These are phyloP conservation scores for Tulasnella sp. DNA, from an alignment of 768 basidiomycete species.

Conservation along the genomic window DNA sequence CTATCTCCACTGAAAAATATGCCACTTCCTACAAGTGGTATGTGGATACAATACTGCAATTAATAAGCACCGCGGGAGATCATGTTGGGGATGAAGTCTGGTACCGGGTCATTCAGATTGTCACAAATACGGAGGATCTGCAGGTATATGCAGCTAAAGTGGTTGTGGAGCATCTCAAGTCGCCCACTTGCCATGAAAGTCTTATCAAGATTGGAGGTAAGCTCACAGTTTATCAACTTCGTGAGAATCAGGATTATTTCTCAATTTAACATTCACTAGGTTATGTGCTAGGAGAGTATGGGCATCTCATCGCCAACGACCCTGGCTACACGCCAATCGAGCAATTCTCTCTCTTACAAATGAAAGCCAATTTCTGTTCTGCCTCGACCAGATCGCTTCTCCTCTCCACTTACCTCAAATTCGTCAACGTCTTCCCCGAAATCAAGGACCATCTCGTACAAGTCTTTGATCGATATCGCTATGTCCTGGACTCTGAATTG, in stretches of 20 bases:
- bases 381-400: conserved; percentile 85
- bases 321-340: conserved; percentile 85
- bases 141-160: conserved; percentile 93
- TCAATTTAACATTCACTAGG: conserved; percentile 33
- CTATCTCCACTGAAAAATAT: conserved; percentile 97
- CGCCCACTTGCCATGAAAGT: conserved; percentile 79
- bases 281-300: conserved; percentile 96
- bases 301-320: conserved; percentile 93
- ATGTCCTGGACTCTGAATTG: conserved; percentile 90
- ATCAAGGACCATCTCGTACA: conserved; percentile 87
- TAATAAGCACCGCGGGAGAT: conserved; percentile 94
- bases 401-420: conserved; percentile 96
- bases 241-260: background rate
- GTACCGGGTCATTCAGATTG: conserved; percentile 98
- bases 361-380: conserved; percentile 88
- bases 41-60: conserved; percentile 90
- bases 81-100: conserved; percentile 99
- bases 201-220: conserved; percentile 90
- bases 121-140: conserved; percentile 95
- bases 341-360: conserved; percentile 84
- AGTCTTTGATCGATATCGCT: conserved; percentile 95
- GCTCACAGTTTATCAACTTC: conserved; percentile 18
- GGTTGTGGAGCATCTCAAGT: conserved; percentile 76
- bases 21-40: conserved; percentile 98
- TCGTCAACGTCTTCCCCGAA: conserved; percentile 99